Evolutionary conservation across 1,284 basidiomycete species (phyloP).

Genomic region (Rhizoctonia solani): DNA sequence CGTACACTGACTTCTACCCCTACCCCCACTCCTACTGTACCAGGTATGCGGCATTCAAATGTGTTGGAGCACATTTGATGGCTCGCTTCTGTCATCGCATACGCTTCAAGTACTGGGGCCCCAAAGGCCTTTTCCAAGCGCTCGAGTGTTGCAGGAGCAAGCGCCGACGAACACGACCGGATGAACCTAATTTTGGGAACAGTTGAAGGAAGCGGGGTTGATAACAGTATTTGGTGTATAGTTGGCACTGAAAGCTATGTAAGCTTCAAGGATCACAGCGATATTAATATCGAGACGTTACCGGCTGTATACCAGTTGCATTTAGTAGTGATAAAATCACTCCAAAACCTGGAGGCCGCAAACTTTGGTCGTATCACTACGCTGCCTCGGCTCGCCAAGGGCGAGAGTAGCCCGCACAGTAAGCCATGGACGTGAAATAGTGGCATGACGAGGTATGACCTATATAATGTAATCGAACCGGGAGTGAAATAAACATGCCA

Average conservation of each 20-base stretch:
- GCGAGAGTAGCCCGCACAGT: slow-evolving; percentile 64
- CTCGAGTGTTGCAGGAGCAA: slow-evolving; percentile 50
- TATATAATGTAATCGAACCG: slow-evolving; percentile 41
- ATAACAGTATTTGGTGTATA: slow-evolving; percentile 54
- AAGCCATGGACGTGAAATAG: slow-evolving; percentile 71
- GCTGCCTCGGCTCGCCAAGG: slow-evolving; percentile 60
- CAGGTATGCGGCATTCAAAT: slow-evolving; percentile 47
- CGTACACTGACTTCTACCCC: slow-evolving; percentile 52
- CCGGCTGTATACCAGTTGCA: slow-evolving; percentile 56
- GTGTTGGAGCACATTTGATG: slow-evolving; percentile 49
- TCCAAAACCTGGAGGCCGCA: slow-evolving; percentile 64
- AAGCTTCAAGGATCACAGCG: background rate
- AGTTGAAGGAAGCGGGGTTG: slow-evolving; percentile 46
- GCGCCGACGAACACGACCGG: slow-evolving; percentile 52
- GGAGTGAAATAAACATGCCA: background rate
- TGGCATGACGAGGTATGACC: slow-evolving; percentile 65
- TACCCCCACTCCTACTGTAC: slow-evolving; percentile 51
- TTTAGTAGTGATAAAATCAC: slow-evolving; percentile 52
- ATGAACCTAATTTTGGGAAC: slow-evolving; percentile 53
- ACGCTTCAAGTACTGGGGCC: slow-evolving; percentile 55
- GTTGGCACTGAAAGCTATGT: slow-evolving; percentile 47
- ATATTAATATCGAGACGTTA: background rate
- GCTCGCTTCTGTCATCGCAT: slow-evolving; percentile 49
- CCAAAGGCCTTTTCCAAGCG: slow-evolving; percentile 50
- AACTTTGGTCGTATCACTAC: slow-evolving; percentile 63